These are phyloP conservation scores for Rosa rugosa DNA, from an alignment of 306 rosid species.

Conservation along the genomic window DNA sequence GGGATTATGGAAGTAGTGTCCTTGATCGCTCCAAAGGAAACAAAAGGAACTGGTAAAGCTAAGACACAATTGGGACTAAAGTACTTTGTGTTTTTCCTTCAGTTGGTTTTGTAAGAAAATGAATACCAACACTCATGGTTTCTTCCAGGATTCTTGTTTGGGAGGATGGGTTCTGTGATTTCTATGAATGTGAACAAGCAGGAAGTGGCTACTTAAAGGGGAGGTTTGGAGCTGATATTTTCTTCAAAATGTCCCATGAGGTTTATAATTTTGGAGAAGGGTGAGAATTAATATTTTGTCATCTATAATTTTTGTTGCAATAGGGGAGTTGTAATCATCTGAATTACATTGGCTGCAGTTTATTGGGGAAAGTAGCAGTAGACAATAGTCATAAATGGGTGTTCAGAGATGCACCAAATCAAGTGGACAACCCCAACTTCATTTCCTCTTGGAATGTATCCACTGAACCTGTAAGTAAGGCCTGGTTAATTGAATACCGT, in stretches of 20 bases:
- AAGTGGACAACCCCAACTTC: conserved; percentile 53
- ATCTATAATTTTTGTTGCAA: not conserved
- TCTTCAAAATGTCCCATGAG: conserved; percentile 98
- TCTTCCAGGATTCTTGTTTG: conserved; percentile 80
- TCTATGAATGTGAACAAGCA: conserved; percentile 66
- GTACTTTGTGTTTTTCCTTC: not conserved
- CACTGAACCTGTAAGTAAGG: conserved; percentile 56
- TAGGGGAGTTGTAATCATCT: not conserved
- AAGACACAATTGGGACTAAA: conserved; percentile 19
- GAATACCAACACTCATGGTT: not conserved
- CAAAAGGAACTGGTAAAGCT: conserved; percentile 75
- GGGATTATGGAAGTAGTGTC: conserved; percentile 79
- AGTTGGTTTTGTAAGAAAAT: not conserved
- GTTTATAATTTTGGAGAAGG: conserved; percentile 94
- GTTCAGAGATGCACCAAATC: conserved; percentile 55
- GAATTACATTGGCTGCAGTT: conserved; percentile 40
- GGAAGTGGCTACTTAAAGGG: conserved; percentile 45
- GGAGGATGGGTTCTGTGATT: conserved; percentile 97
- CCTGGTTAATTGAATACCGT: not conserved
- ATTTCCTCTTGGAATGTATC: conserved; percentile 75
- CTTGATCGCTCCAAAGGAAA: conserved; percentile 88
- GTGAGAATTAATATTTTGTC: conserved; percentile 39
- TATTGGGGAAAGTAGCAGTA: conserved; percentile 80
- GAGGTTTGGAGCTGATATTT: conserved; percentile 77
- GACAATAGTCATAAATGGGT: conserved; percentile 90